Evolutionary conservation across 768 basidiomycete genomes (phyloP), one percentile per base, ranked within the genome.

Genomic region (Naganishia onofrii): DNA sequence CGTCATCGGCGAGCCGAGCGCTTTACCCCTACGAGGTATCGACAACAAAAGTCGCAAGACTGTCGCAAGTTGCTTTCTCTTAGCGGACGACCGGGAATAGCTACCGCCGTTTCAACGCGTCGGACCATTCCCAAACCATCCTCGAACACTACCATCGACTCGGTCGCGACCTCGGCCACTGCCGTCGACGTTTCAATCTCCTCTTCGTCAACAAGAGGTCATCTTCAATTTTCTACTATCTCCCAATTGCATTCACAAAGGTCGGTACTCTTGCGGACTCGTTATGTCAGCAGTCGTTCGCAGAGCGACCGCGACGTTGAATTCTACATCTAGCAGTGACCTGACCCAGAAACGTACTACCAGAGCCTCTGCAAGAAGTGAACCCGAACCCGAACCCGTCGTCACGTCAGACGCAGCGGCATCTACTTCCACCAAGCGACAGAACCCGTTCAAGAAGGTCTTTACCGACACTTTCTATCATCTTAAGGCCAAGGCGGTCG

Each of bases 251-350:
- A 21, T 26, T 23, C 6, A 44, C 60, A 31, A 63, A 63, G 60
- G 60, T 63, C 23, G 21, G 60, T 63, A 63, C 32, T 42, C 60
- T 42, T 44, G 31, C 28, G 60, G 60, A 42, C 60, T 21, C 60
- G 60, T 63, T 21, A 63, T 63, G 60, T 63, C 60, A 46, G 60
- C 60, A 63, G 60, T 42, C 60, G 60, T 63, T 63, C 60, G 60
- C 38, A 31, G 60, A 63, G 38, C 60, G 60, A 44, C 60, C 60
- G 60, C 60, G 36, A 63, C 60, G 42, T 26, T 26, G 17, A 63
- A 63, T 28, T 21, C 60, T 28, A 42, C 36, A 44, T 44, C 29
- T 44, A 44, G 60, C 60, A 63, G 60, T 63, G 60, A 63, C 42
- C 60, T 63, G 42, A 63, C 60, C 60, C 17, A 3, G 60, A 63